phyloP scores from a whole-genome alignment of 495 filamentous ascomycete species.

The Sordaria brevicollis region DNA sequence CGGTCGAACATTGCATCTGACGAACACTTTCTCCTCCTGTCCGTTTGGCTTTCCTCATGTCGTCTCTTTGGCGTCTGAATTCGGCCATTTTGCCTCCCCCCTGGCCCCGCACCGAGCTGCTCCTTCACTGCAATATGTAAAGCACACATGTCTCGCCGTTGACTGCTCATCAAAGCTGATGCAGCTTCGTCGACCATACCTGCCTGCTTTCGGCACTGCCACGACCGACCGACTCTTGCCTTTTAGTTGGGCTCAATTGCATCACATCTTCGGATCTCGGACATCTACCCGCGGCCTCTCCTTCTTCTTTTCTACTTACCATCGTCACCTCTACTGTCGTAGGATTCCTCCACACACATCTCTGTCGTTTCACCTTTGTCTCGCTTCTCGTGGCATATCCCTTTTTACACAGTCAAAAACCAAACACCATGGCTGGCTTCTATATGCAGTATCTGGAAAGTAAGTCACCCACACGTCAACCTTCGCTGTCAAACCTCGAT shows the following conservation, averaged over 20 bases:
- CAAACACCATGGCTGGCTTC: conserved; percentile 46
- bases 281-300: conserved; percentile 21
- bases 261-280: conserved; percentile 35
- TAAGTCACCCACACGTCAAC: conserved; percentile 32
- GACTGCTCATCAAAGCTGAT: conserved; percentile 25
- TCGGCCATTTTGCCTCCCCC: conserved; percentile 31
- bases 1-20: conserved; percentile 37
- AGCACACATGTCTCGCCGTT: conserved; percentile 52
- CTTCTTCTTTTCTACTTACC: conserved; percentile 13
- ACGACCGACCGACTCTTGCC: conserved; percentile 9
- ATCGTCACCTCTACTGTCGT: conserved; percentile 13
- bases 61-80: conserved; percentile 31
- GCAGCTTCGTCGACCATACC: conserved; percentile 7
- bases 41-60: conserved; percentile 36
- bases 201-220: conserved; percentile 24
- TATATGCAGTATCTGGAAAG: conserved; percentile 55
- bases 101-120: conserved; percentile 37
- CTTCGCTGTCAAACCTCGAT: neutral
- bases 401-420: conserved; percentile 10
- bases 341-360: conserved; percentile 4
- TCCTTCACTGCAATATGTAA: conserved; percentile 44
- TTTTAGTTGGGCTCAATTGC: conserved; percentile 47
- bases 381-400: neutral
- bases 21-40: conserved; percentile 34
- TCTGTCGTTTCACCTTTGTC: conserved; percentile 10